A percentile compares a stretch with the other conserved stretches of the same genome.
Conservation (phyloP, 768 basidiomycete genomes). For the Leccinellum albellum region DNA sequence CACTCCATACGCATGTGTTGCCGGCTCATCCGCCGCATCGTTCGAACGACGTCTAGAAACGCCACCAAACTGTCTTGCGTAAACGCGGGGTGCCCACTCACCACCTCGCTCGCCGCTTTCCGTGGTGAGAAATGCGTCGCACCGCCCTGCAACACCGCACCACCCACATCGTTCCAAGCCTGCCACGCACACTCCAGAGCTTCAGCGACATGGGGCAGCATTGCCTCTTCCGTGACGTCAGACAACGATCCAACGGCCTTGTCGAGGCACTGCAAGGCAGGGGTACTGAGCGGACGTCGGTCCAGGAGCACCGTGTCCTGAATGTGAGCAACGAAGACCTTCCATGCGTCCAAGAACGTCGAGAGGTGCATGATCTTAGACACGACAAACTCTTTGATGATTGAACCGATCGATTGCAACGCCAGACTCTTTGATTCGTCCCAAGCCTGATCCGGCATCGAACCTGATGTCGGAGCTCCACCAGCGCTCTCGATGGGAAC, state of each 20-base stretch:
- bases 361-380: constrained; percentile 69
- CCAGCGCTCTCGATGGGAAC: constrained; percentile 13
- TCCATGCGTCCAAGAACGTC: constrained; percentile 71
- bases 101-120: background rate
- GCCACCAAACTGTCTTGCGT: constrained; percentile 82
- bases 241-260: constrained; percentile 65
- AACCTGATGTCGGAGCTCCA: constrained; percentile 3
- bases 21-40: constrained; percentile 50
- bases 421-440: constrained; percentile 88
- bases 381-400: constrained; percentile 77
- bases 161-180: constrained; percentile 64
- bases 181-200: constrained; percentile 66
- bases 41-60: constrained; percentile 68
- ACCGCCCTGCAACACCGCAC: constrained; percentile 38
- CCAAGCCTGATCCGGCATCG: constrained; percentile 51
- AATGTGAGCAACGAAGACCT: constrained; percentile 68
- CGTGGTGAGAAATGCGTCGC: constrained; percentile 13
- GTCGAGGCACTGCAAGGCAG: constrained; percentile 83
- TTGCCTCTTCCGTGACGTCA: constrained; percentile 24
- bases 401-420: constrained; percentile 75
- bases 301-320: constrained; percentile 68
- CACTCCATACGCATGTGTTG: constrained; percentile 52
- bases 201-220: constrained; percentile 39
- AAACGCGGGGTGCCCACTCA: constrained; percentile 10
- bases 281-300: constrained; percentile 65